A percentile compares a stretch with the other conserved stretches of the same genome.
These are phyloP conservation scores for Mycena citricolor DNA, from an alignment of 1,284 basidiomycete genomes.

Conservation along the genomic window DNA sequence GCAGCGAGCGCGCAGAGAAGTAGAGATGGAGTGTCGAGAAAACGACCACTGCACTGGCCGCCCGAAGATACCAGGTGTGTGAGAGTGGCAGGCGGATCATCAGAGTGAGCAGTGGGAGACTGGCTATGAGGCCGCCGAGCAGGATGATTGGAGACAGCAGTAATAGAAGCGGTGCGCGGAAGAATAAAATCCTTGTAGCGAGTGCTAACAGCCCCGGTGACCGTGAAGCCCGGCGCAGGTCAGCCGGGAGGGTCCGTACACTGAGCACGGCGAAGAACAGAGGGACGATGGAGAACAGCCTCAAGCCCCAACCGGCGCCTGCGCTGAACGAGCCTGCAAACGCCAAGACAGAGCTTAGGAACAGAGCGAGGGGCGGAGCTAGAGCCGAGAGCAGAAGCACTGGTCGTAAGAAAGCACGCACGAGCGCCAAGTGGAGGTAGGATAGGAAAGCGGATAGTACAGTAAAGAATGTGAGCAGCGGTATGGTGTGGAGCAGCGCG, in stretches of 20 bases:
- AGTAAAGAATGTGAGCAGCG: constrained; percentile 78
- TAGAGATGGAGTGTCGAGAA: constrained; percentile 14
- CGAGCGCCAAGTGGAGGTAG: constrained; percentile 74
- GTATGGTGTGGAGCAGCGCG: constrained; percentile 78
- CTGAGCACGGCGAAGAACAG: constrained; percentile 71
- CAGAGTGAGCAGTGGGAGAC: constrained; percentile 84
- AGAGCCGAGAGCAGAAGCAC: constrained; percentile 73
- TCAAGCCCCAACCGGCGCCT: constrained; percentile 58
- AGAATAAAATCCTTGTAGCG: constrained; percentile 74
- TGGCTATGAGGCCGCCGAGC: constrained; percentile 66
- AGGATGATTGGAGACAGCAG: constrained; percentile 80
- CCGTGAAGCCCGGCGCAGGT: constrained; percentile 66
- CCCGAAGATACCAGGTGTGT: constrained; percentile 20
- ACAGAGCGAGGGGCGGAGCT: constrained; percentile 72
- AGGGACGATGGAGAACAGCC: constrained; percentile 78
- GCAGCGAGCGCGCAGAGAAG: constrained; percentile 71
- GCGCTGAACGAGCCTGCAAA: constrained; percentile 90
- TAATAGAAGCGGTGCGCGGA: constrained; percentile 75
- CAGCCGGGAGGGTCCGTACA: constrained; percentile 61
- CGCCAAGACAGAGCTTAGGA: constrained; percentile 83
- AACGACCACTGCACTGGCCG: constrained; percentile 6
- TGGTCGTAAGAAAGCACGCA: constrained; percentile 78
- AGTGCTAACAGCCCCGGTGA: constrained; percentile 77
- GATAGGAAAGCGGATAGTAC: constrained; percentile 70
- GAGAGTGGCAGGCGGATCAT: constrained; percentile 80